phyloP scores from a whole-genome alignment of 768 basidiomycete genomes.

The Leccinum arenicola region DNA sequence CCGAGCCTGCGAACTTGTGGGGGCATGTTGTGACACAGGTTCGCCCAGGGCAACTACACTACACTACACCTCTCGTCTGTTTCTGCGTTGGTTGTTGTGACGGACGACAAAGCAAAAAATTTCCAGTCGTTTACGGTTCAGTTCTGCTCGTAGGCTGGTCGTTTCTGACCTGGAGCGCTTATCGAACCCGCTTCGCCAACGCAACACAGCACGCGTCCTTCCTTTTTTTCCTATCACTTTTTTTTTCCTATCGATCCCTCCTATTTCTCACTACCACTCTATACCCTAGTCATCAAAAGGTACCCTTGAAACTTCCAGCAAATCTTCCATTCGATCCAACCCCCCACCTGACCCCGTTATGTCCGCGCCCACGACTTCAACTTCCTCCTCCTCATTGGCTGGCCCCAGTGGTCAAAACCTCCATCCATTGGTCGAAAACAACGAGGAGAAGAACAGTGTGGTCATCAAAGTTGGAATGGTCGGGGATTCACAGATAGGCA shows the following conservation, averaged over 20 bases:
- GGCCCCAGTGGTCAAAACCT: slow-evolving; percentile 54
- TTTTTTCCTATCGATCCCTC: slow-evolving; percentile 30
- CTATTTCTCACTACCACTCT: slow-evolving; percentile 25
- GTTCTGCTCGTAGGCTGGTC: slow-evolving; percentile 29
- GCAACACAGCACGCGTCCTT: slow-evolving; percentile 36
- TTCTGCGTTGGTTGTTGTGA: slow-evolving; percentile 36
- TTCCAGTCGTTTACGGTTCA: slow-evolving; percentile 28
- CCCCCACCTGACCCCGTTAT: slow-evolving; percentile 29
- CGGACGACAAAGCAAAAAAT: slow-evolving; percentile 31
- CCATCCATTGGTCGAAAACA: slow-evolving; percentile 51
- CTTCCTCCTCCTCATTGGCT: slow-evolving; percentile 40
- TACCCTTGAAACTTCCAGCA: slow-evolving; percentile 12
- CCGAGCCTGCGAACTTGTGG: slow-evolving; percentile 30
- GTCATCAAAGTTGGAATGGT: slow-evolving; percentile 99
- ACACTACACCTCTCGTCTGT: slow-evolving; percentile 17
- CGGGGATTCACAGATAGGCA: slow-evolving; percentile 98
- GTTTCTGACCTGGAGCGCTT: slow-evolving; percentile 31
- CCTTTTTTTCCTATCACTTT: slow-evolving; percentile 31
- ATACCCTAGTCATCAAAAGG: slow-evolving; percentile 26
- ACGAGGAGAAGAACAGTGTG: slow-evolving; percentile 82
- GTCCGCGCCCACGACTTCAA: slow-evolving; percentile 51
- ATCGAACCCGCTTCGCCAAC: slow-evolving; percentile 35
- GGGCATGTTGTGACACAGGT: slow-evolving; percentile 16
- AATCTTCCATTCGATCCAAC: slow-evolving; percentile 19
- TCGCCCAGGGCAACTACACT: slow-evolving; percentile 7